Evolutionary conservation across 2,329 filamentous ascomycete genomes (phyloP).

Genomic region (Alternaria panax): DNA sequence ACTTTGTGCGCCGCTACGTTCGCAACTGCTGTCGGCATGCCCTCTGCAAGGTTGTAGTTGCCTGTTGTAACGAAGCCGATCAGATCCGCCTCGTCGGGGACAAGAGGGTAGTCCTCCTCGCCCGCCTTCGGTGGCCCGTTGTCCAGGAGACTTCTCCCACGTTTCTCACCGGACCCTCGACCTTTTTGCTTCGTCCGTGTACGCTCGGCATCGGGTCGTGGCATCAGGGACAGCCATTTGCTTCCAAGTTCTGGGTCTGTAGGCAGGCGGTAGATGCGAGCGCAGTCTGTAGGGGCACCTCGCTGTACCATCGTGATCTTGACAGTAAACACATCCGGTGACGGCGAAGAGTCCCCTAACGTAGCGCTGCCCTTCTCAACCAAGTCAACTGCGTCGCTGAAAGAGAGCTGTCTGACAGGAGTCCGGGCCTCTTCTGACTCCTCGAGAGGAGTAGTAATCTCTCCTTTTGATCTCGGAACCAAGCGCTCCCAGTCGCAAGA

Average conservation of each 20-base stretch:
- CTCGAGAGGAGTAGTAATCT: slow-evolving; percentile 7
- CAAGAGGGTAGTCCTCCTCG: slow-evolving; percentile 63
- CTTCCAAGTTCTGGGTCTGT: slow-evolving; percentile 63
- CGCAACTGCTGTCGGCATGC: slow-evolving; percentile 77
- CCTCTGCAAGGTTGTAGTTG: slow-evolving; percentile 79
- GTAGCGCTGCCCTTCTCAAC: slow-evolving; percentile 6
- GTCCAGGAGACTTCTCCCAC: slow-evolving; percentile 37
- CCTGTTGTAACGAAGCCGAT: slow-evolving; percentile 92
- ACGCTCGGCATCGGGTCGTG: slow-evolving; percentile 36
- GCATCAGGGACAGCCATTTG: slow-evolving; percentile 73
- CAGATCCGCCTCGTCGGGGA: slow-evolving; percentile 78
- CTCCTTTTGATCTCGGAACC: slow-evolving; percentile 47
- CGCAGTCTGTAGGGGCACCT: slow-evolving; percentile 74
- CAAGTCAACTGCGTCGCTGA: slow-evolving; percentile 39
- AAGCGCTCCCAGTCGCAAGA: slow-evolving; percentile 82
- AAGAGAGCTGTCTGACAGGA: slow-evolving; percentile 32
- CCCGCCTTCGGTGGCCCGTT: slow-evolving; percentile 33
- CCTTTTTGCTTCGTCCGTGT: slow-evolving; percentile 23
- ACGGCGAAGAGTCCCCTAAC: slow-evolving; percentile 2
- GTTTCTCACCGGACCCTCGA: slow-evolving; percentile 24
- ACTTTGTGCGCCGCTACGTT: slow-evolving; percentile 70
- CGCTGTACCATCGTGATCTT: slow-evolving; percentile 72
- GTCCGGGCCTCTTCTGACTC: slow-evolving; percentile 22
- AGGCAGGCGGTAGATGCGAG: slow-evolving; percentile 89
- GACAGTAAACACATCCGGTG: slow-evolving; percentile 62